Base-by-base conservation (phyloP, 805 yeast genomes). In the Teunomyces panamensis region DNA sequence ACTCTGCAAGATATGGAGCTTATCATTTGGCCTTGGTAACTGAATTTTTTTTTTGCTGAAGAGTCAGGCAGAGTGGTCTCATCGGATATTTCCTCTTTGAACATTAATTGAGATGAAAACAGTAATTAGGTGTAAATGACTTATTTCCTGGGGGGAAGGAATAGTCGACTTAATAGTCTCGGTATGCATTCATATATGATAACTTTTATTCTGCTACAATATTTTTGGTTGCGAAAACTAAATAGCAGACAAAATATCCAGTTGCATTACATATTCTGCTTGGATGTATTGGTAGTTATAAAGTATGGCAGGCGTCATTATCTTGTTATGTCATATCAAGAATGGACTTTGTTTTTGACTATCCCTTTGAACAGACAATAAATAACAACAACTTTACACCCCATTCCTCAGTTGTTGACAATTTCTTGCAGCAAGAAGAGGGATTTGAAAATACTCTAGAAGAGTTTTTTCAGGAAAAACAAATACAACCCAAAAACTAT, bases 171-270 rank as follows among this genome's bases (percentile, higher is more conserved):
- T 7, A 16, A 9, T 13, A 13, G 4, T 16, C 34, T 13, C 9
- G 7, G 9, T 1, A 13, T n/a, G 17, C 14, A 13, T 14, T 6
- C 24, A 13, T 16, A 34, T 11, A 13, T 9, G 24, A 9, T 34
- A 17, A 14, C 6, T 37, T 26, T 13, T 37, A 13, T 11, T 37
- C 30, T 37, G 41, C 41, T 26, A 20, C 14, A 37, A 37, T 37
- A 32, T 32, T 32, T 32, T 32, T 32, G 41, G 41, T 37, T 37
- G 41, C 41, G 41, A 37, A 37, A 37, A n/a, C 7, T 9, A n/a
- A n/a, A 16, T 17, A 13, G 17, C 34, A 13, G 14, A 13, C 9
- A 7, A 13, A 13, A 8, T 13, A 13, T 32, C 6, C 24, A 1
- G 34, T 32, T 32, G 34, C 34, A 32, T 13, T 10, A 37, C 30